Evolutionary conservation across 75 land plant species (phyloP).

Genomic region (Cryptomeria japonica): DNA sequence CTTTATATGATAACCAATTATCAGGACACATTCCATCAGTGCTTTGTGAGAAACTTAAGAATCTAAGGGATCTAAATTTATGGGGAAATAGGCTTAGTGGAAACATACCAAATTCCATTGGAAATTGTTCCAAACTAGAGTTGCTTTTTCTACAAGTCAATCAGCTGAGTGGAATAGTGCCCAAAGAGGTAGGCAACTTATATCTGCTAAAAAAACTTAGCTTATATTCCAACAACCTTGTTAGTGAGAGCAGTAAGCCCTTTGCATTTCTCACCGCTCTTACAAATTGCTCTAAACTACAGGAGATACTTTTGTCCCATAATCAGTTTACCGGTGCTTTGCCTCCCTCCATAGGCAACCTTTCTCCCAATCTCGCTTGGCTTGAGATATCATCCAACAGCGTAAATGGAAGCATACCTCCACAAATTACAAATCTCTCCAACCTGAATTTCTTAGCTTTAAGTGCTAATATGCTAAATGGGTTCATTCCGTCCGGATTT

Average conservation of each 20-base stretch:
- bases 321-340: neutral
- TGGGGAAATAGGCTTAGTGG: conserved; percentile 16
- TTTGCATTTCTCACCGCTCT: neutral
- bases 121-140: conserved; percentile 11
- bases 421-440: neutral
- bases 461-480: neutral
- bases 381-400: neutral
- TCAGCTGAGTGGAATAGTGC: conserved; percentile 24
- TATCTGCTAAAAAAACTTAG: neutral
- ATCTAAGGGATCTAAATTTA: conserved; percentile 9
- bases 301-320: neutral
- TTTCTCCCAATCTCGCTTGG: neutral
- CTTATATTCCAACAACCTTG: neutral
- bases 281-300: neutral
- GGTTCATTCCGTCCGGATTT: neutral
- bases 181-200: conserved; percentile 25
- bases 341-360: neutral
- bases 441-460: neutral
- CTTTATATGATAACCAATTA: neutral
- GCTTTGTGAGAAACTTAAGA: neutral
- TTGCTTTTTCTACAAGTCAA: conserved; percentile 11
- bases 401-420: neutral
- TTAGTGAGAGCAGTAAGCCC: neutral
- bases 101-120: conserved; percentile 14
- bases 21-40: neutral